Evolutionary conservation across 2,329 filamentous ascomycete species (phyloP).

Genomic region (Periconia digitata): DNA sequence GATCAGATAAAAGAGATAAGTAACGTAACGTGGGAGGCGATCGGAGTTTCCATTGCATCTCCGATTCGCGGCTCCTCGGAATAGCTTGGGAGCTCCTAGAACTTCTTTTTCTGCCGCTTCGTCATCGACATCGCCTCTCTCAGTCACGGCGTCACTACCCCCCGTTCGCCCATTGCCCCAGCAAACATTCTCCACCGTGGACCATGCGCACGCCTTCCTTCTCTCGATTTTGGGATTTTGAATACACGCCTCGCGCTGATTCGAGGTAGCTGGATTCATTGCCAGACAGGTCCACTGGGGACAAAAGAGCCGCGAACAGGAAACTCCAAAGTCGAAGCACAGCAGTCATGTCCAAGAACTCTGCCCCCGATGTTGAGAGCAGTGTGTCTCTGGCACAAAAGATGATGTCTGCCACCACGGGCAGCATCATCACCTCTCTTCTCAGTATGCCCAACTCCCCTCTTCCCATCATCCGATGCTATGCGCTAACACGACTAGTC

Average conservation of each 20-base stretch:
- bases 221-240: conserved; percentile 22
- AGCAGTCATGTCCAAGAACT: conserved; percentile 44
- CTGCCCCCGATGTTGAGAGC: conserved; percentile 43
- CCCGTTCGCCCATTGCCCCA: background rate
- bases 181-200: too few species aligned
- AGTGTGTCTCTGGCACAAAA: conserved; percentile 84
- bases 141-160: conserved; percentile 28
- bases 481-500: conserved; percentile 55
- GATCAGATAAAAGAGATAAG: conserved; percentile 27
- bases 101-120: conserved; percentile 11
- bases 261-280: conserved; percentile 30
- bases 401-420: conserved; percentile 91
- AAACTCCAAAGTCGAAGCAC: conserved; percentile 14
- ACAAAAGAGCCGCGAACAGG: background rate
- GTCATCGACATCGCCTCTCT: conserved; percentile 20
- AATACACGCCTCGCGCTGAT: conserved; percentile 25
- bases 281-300: background rate
- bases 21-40: background rate
- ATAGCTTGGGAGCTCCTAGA: background rate
- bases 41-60: background rate
- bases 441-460: conserved; percentile 63
- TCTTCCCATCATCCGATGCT: background rate
- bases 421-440: conserved; percentile 85
- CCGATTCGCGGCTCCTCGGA: conserved; percentile 1
- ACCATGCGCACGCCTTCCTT: conserved; percentile 33